These are phyloP conservation scores for Suillus tomentosus DNA, from an alignment of 768 basidiomycete genomes.

Conservation along the genomic window DNA sequence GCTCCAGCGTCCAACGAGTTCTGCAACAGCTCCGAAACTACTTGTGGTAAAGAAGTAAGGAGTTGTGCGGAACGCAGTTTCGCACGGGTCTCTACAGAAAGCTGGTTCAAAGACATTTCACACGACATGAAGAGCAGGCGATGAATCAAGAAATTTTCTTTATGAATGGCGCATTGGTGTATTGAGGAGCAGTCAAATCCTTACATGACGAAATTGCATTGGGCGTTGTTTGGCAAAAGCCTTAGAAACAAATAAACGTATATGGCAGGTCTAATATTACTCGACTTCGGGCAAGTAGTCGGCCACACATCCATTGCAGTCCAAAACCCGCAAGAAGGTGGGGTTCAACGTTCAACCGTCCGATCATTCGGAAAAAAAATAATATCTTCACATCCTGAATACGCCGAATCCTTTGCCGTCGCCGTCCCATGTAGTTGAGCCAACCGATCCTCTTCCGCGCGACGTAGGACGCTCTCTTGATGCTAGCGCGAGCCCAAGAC, in stretches of 20 bases:
- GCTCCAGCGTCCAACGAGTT: constrained; percentile 88
- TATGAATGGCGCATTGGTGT: constrained; percentile 2
- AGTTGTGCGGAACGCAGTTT: constrained; percentile 83
- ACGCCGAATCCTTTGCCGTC: constrained; percentile 78
- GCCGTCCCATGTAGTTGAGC: constrained; percentile 69
- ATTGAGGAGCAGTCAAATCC: background rate
- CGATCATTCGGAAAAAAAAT: background rate
- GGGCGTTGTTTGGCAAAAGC: constrained; percentile 26
- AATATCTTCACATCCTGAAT: constrained; percentile 73
- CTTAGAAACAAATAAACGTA: constrained; percentile 28
- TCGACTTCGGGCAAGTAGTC: background rate
- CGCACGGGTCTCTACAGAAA: constrained; percentile 64
- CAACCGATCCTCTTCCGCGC: constrained; percentile 10
- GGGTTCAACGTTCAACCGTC: background rate
- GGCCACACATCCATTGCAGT: background rate
- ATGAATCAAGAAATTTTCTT: constrained; percentile 1
- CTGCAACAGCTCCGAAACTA: constrained; percentile 85
- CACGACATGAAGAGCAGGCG: constrained; percentile 20
- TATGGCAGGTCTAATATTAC: constrained; percentile 18
- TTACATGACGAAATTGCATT: background rate
- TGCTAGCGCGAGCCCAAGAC: constrained; percentile 84
- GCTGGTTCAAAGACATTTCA: constrained; percentile 33
- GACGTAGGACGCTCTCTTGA: constrained; percentile 41
- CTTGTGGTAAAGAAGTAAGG: constrained; percentile 76
- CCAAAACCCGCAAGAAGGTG: background rate